Base-by-base conservation (phyloP, 495 filamentous ascomycete genomes). In the Filosporella fistucella region DNA sequence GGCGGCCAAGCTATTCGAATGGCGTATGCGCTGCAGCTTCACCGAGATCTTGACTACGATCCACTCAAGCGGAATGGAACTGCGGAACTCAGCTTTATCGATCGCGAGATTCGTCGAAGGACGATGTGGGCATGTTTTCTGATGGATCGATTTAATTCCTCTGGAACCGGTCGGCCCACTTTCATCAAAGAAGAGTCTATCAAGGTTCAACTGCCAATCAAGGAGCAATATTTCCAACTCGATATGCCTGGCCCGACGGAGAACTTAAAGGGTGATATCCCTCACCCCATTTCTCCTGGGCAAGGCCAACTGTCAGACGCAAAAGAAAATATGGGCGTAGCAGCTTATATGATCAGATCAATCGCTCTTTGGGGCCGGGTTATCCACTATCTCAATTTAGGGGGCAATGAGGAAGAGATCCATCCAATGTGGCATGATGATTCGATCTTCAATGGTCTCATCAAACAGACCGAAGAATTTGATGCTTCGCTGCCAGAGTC, bases 121-220 rank as follows among this genome's bases (percentile, higher is more conserved):
- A 94, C 89, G 4, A 96, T 98, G 91, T 98, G 93, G 93, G 86
- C 90, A 18, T 96, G 90, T 62, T 96, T 91, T 58, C 60, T 94
- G 50, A 96, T 98, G 93, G 93, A 98, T 63, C 82, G 91, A 0
- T 96, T 96, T 67, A 96, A 90, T 65, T 95, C 91, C 2, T 96
- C 91, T 2, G 93, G 93, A 12, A 96, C 91, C 22, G 90, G 96
- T 57, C 78, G 93, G 42, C 93, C 93, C 40, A 85, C 86, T n/a
- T 91, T 94, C 57, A 86, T 91, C 26, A 82, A 88, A 54, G 91
- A 96, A 63, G 86, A 87, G 46, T 86, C 85, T 44, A 74, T 98
- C 42, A 86, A 90, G 57, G 85, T 95, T 11, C 91, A 91, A 58
- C 72, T 98, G 30, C 93, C 93, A 0, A 88, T 95, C 47, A 88